Percentiles rank a stretch among this genome's conserved stretches.
phyloP scores from a whole-genome alignment of 768 basidiomycete genomes.

The Lactifluus echinatus region DNA sequence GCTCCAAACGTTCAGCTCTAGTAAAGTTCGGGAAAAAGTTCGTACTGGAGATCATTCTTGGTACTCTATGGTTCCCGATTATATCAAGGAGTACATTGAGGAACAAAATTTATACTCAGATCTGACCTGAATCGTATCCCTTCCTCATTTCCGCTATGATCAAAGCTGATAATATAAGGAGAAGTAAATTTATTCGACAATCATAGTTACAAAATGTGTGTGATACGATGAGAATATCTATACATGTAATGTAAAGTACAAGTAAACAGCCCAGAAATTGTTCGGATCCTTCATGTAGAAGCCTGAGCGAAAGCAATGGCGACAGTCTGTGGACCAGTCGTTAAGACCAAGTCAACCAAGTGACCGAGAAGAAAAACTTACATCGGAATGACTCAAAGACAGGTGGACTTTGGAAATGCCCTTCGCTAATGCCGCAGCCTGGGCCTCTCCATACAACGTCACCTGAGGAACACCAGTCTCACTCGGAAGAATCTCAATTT shows the following conservation, averaged over 20 bases:
- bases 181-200: slow-evolving; percentile 1
- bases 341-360: slow-evolving; percentile 17
- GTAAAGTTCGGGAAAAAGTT: slow-evolving; percentile 46
- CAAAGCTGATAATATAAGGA: neutral
- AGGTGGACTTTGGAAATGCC: slow-evolving; percentile 69
- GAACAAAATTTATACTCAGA: slow-evolving; percentile 38
- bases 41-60: slow-evolving; percentile 31
- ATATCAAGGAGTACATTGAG: slow-evolving; percentile 45
- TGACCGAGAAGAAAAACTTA: slow-evolving; percentile 31
- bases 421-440: slow-evolving; percentile 59
- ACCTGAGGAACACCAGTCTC: slow-evolving; percentile 74
- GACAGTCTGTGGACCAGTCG: slow-evolving; percentile 45
- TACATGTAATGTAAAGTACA: slow-evolving; percentile 2
- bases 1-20: slow-evolving; percentile 60
- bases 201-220: neutral
- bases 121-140: neutral
- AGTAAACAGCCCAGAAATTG: neutral
- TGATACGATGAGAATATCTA: neutral
- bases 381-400: slow-evolving; percentile 91
- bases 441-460: slow-evolving; percentile 69
- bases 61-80: slow-evolving; percentile 38
- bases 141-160: neutral
- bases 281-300: slow-evolving; percentile 24
- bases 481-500: slow-evolving; percentile 89
- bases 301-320: slow-evolving; percentile 88